Conservation (phyloP, 148 eudicot genomes). For the Rhododendron ferrugineum region DNA sequence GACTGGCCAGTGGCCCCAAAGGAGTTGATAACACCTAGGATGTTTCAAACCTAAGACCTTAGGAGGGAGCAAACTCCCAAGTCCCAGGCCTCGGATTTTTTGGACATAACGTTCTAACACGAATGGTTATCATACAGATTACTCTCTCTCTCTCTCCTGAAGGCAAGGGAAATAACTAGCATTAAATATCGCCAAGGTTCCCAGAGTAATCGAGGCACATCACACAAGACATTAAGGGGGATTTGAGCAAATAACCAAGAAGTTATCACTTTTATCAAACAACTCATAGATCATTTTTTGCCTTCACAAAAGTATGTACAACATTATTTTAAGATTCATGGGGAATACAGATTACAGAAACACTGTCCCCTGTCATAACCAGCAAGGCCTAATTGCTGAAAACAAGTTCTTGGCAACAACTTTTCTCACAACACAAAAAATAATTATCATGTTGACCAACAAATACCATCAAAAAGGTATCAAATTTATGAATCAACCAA, state of each 20-base stretch:
- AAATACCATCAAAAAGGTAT: neutral
- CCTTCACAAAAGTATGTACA: neutral
- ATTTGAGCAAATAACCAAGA: neutral
- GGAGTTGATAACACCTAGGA: too few relatives aligned
- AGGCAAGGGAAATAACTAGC: neutral
- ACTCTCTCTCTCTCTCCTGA: neutral
- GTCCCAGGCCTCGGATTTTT: neutral
- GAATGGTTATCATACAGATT: neutral
- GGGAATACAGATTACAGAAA: neutral
- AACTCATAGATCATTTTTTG: neutral
- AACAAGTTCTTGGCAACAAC: neutral
- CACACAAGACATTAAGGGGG: neutral
- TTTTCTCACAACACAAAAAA: neutral
- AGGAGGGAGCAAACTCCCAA: too few relatives aligned
- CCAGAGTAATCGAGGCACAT: neutral
- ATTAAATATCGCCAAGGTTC: neutral
- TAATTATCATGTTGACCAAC: neutral
- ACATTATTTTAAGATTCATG: neutral
- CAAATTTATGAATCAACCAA: neutral
- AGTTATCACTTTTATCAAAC: neutral
- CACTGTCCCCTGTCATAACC: neutral
- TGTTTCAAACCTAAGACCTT: too few relatives aligned
- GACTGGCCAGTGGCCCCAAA: neutral
- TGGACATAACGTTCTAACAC: neutral
- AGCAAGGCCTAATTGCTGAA: neutral